phyloP scores from a whole-genome alignment of 306 rosid genomes.

The Canavalia ensiformis region DNA sequence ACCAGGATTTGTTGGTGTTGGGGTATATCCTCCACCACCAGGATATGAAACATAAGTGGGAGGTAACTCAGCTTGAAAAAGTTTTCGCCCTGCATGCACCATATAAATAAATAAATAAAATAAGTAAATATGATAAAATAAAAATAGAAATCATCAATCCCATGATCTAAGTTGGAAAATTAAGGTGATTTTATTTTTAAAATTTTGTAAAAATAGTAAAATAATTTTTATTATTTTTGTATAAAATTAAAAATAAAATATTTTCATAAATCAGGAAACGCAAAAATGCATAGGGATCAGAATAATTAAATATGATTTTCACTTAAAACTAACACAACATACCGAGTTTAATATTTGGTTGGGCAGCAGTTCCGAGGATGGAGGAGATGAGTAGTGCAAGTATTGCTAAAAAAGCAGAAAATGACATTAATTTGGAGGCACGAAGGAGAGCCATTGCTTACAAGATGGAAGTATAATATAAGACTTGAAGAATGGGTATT shows the following conservation, averaged over 20 bases:
- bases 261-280: too few species aligned
- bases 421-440: slow-evolving; percentile 32
- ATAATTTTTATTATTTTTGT: too few species aligned
- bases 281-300: too few species aligned
- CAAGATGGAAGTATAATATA: not conserved
- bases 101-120: not conserved
- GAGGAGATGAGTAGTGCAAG: slow-evolving; percentile 1
- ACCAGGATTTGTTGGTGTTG: not conserved
- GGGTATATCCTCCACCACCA: slow-evolving; percentile 17
- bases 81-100: slow-evolving; percentile 30
- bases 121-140: not conserved
- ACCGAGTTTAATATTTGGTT: slow-evolving; percentile 10
- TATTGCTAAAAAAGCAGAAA: not conserved
- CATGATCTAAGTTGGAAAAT: not conserved
- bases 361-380: not conserved
- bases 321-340: not conserved
- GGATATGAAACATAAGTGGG: not conserved
- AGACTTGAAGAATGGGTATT: too few species aligned
- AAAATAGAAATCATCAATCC: not conserved
- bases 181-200: too few species aligned
- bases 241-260: too few species aligned
- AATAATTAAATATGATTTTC: too few species aligned
- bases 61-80: not conserved
- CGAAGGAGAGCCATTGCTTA: not conserved
- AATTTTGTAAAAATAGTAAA: too few species aligned